Base-by-base conservation (phyloP, 2,329 filamentous ascomycete species). In the Zelopaecilomyces penicillatus region DNA sequence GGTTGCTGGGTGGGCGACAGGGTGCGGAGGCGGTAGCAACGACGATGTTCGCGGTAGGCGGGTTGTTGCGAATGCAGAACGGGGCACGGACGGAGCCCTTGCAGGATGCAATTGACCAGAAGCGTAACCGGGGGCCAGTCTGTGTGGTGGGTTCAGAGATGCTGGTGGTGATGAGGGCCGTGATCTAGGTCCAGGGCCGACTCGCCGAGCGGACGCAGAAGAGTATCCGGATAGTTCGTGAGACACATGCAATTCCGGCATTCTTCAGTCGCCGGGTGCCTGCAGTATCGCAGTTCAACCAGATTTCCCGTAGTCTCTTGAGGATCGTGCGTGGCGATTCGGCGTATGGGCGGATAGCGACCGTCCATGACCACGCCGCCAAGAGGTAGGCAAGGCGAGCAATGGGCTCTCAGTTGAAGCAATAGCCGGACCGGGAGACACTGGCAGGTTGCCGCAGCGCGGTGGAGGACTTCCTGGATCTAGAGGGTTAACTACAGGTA, bases 1-100 rank as follows among this genome's bases (percentile, higher is more conserved):
- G 19, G 19, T 19, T 19, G 19, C 19, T 19, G 19, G 19, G 19
- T 19, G 19, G 19, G 19, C 19, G 49, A 46, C 27, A 41, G 38
- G 34, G 37, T 28, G n/a, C 42, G 62, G 58, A 32, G 67, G 61
- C 37, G 68, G 66, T n/a, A 70, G 57, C 43, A 73, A 60, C 37
- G 70, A 71, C 30, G 69, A 70, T 28, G 62, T 65, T 49, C 68
- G 66, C 39, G 68, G 66, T 36, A 64, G 63, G 37, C 62, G 63
- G 39, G 59, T 47, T 12, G 58, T 57, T 35, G 62, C 45, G 37
- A 56, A 56, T 36, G 54, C 56, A 47, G 60, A 55, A 51, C 57
- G 53, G 47, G 58, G 51, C 36, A 52, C 52, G 45, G 51, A 56
- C 47, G 47, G 54, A 41, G 49, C 53, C 48, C 48, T 55, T 40